These are phyloP conservation scores for Moricandia moricandioides DNA, from an alignment of 345 rosid species.

Conservation along the genomic window DNA sequence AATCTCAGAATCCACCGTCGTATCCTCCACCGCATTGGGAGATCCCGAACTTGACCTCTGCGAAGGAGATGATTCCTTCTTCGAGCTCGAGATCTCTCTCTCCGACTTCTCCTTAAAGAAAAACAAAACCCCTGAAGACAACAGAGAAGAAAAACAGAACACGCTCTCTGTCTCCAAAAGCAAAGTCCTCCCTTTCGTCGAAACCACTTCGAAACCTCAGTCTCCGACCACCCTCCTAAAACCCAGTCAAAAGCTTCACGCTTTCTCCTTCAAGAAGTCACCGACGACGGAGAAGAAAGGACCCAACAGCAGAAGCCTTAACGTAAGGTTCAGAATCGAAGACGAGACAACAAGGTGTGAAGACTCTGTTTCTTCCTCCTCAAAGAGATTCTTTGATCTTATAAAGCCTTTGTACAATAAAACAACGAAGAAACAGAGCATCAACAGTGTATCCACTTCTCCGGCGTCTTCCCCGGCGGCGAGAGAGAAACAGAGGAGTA, in stretches of 20 bases:
- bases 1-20: constrained; percentile 26
- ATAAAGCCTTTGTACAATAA: constrained; percentile 68
- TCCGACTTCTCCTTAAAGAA: constrained; percentile 33
- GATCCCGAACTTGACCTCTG: constrained; percentile 40
- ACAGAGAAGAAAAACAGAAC: constrained; percentile 26
- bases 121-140: neutral
- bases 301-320: constrained; percentile 36
- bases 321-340: constrained; percentile 46
- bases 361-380: constrained; percentile 32
- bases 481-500: constrained; percentile 51
- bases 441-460: constrained; percentile 24
- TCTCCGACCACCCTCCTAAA: constrained; percentile 61
- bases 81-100: constrained; percentile 76
- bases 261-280: constrained; percentile 51
- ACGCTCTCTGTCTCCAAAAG: constrained; percentile 49
- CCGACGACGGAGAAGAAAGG: constrained; percentile 23
- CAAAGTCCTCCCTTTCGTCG: constrained; percentile 65
- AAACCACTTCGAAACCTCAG: constrained; percentile 50
- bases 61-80: constrained; percentile 85
- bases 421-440: constrained; percentile 41
- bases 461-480: constrained; percentile 49
- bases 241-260: constrained; percentile 60
- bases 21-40: constrained; percentile 19
- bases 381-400: constrained; percentile 57
- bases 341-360: constrained; percentile 37